Conservation (phyloP, 2,329 filamentous ascomycete species). For the Ilyonectria mors-panacis region DNA sequence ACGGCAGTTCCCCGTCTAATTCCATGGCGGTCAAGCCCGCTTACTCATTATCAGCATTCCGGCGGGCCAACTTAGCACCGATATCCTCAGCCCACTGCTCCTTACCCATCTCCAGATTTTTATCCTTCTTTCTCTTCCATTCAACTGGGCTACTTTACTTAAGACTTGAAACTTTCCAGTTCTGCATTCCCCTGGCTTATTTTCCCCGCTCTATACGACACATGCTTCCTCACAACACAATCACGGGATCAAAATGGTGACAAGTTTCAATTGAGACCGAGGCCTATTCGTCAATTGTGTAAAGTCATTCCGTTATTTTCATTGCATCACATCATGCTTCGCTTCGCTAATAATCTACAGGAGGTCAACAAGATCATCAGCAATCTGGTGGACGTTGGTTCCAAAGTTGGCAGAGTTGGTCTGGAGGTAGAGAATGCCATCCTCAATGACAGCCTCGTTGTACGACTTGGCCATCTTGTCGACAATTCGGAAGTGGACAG, state of each 20-base stretch:
- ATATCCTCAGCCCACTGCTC: too few species aligned
- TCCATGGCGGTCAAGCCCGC: too few species aligned
- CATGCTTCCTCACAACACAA: not conserved
- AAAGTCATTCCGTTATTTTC: slow-evolving; percentile 10
- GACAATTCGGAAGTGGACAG: slow-evolving; percentile 63
- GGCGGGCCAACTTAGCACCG: too few species aligned
- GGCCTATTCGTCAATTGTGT: not conserved
- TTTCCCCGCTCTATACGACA: not conserved
- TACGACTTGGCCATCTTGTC: slow-evolving; percentile 59
- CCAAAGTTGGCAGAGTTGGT: slow-evolving; percentile 55
- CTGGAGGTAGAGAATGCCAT: slow-evolving; percentile 66
- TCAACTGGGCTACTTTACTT: too few species aligned
- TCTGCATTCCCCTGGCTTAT: too few species aligned
- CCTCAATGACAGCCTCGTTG: slow-evolving; percentile 63
- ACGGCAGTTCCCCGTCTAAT: too few species aligned
- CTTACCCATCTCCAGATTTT: too few species aligned
- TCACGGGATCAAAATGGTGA: not conserved
- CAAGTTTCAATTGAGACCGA: not conserved
- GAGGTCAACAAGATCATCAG: slow-evolving; percentile 54
- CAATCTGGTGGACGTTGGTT: slow-evolving; percentile 54
- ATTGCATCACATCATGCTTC: not conserved
- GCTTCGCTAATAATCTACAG: slow-evolving; percentile 43
- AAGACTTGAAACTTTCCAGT: too few species aligned
- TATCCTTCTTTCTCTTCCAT: too few species aligned
- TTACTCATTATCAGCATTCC: too few species aligned